Evolutionary conservation across 2,329 filamentous ascomycete genomes (phyloP).

Genomic region (Cercospora citrullina): DNA sequence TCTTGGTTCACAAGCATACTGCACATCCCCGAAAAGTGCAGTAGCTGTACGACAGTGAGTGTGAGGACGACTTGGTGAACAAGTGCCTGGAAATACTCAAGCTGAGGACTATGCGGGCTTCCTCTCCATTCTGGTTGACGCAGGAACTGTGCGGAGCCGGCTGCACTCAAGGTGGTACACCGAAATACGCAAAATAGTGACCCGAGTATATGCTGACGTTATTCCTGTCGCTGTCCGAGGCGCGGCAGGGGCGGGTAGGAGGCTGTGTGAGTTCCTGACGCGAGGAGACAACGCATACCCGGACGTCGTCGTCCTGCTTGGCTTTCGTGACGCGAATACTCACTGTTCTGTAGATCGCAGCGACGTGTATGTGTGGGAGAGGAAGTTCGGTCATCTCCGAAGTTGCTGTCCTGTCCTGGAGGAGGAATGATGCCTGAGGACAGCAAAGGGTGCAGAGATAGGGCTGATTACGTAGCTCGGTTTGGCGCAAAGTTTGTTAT

Average conservation of each 20-base stretch:
- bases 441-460: not conserved
- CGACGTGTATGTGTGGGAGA: not conserved
- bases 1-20: not conserved
- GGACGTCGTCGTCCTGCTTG: not conserved
- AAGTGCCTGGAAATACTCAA: too few species aligned
- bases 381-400: not conserved
- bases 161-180: not conserved
- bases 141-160: not conserved
- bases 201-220: not conserved
- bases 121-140: not conserved
- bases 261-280: not conserved
- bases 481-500: not conserved
- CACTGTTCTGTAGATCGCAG: not conserved
- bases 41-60: too few species aligned
- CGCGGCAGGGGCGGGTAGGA: not conserved
- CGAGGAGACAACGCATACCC: not conserved
- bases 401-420: not conserved
- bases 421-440: not conserved
- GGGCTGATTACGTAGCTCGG: constrained; percentile 6
- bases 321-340: not conserved
- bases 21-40: not conserved
- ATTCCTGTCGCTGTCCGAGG: constrained; percentile 10
- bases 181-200: not conserved
- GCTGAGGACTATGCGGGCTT: too few species aligned
- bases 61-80: too few species aligned